Evolutionary conservation across 768 basidiomycete species (phyloP).

Genomic region (Fistulinella prunicolor): DNA sequence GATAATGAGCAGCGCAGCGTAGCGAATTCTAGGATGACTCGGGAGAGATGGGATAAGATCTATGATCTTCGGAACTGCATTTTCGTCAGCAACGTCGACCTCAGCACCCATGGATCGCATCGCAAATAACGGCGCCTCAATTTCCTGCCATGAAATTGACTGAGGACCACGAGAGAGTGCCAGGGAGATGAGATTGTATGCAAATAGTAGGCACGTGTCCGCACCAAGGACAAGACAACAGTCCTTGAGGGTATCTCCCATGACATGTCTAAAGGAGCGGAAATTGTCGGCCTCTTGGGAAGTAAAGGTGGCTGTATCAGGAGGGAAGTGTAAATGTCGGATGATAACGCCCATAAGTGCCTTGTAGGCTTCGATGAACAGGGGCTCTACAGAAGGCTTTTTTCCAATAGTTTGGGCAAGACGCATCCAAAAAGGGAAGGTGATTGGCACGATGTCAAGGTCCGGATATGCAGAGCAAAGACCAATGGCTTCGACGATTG

Average conservation of each 20-base stretch:
- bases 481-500: slow-evolving; percentile 92
- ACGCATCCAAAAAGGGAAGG: slow-evolving; percentile 98
- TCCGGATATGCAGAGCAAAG: slow-evolving; percentile 90
- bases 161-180: slow-evolving; percentile 63
- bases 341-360: slow-evolving; percentile 85
- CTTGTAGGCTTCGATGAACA: slow-evolving; percentile 80
- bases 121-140: slow-evolving; percentile 96
- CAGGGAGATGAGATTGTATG: slow-evolving; percentile 75
- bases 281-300: slow-evolving; percentile 93
- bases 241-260: slow-evolving; percentile 99
- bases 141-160: slow-evolving; percentile 84
- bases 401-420: slow-evolving; percentile 89
- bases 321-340: slow-evolving; percentile 86
- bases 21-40: slow-evolving; percentile 85
- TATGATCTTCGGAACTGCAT: slow-evolving; percentile 93
- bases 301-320: slow-evolving; percentile 58
- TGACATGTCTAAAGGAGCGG: slow-evolving; percentile 92
- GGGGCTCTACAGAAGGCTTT: slow-evolving; percentile 63
- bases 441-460: slow-evolving; percentile 95
- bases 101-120: slow-evolving; percentile 98
- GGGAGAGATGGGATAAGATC: slow-evolving; percentile 90
- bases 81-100: slow-evolving; percentile 77
- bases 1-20: slow-evolving; percentile 92
- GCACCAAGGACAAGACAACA: slow-evolving; percentile 93
- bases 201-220: slow-evolving; percentile 73